phyloP scores from a whole-genome alignment of 129 eudicot genomes.

The Artemisia tridentata region DNA sequence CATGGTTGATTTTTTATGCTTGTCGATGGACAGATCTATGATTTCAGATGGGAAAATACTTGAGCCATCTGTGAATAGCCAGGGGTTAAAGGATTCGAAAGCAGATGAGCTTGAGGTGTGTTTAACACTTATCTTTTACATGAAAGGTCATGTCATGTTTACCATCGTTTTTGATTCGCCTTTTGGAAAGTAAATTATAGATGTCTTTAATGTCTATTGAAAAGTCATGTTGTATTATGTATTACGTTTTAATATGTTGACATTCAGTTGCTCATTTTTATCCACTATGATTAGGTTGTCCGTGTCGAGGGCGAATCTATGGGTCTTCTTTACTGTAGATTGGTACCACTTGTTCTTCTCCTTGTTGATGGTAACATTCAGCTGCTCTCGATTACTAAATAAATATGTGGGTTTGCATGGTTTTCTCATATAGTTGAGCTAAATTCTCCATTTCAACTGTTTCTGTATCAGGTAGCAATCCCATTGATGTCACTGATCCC shows the following conservation, averaged over 20 bases:
- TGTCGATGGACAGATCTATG: slow-evolving; percentile 47
- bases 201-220: background rate
- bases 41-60: slow-evolving; percentile 57
- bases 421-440: background rate
- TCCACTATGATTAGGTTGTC: slow-evolving; percentile 51
- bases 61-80: slow-evolving; percentile 24
- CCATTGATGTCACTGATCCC: slow-evolving; percentile 91
- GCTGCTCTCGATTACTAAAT: slow-evolving; percentile 16
- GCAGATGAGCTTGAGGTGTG: slow-evolving; percentile 58
- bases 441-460: background rate
- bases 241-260: background rate
- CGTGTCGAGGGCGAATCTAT: slow-evolving; percentile 54
- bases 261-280: slow-evolving; percentile 10
- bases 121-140: slow-evolving; percentile 4
- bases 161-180: background rate
- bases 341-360: slow-evolving; percentile 94
- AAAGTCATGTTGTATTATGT: too few relatives aligned
- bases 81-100: slow-evolving; percentile 30
- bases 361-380: slow-evolving; percentile 77
- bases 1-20: background rate
- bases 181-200: background rate
- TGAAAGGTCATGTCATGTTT: background rate
- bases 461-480: slow-evolving; percentile 83
- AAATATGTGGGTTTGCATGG: slow-evolving; percentile 7
- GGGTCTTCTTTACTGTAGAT: slow-evolving; percentile 80